Conservation (phyloP, 768 basidiomycete species). For the Podaxis sp. region DNA sequence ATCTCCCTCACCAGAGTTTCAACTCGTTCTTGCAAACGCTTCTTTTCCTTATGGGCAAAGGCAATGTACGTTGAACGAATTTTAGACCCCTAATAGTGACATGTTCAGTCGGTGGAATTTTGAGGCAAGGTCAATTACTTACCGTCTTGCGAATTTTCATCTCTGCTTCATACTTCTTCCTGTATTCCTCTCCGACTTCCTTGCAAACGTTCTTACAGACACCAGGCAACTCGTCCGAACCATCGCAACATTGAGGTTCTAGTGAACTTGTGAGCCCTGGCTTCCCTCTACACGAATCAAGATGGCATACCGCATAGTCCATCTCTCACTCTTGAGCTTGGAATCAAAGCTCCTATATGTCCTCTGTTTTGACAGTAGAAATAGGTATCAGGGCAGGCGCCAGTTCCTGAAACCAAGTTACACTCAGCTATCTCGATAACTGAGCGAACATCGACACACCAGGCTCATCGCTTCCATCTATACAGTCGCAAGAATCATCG, state of each 20-base stretch:
- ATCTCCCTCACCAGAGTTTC: slow-evolving; percentile 59
- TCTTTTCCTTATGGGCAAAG: slow-evolving; percentile 88
- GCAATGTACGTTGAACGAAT: slow-evolving; percentile 86
- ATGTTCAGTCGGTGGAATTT: neutral
- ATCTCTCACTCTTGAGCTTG: slow-evolving; percentile 84
- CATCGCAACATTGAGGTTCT: slow-evolving; percentile 96
- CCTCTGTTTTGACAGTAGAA: slow-evolving; percentile 91
- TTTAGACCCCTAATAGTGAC: slow-evolving; percentile 71
- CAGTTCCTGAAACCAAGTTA: slow-evolving; percentile 56
- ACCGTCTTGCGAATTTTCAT: slow-evolving; percentile 81
- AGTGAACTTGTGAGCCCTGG: slow-evolving; percentile 18
- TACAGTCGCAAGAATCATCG: slow-evolving; percentile 94
- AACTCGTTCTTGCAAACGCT: slow-evolving; percentile 68
- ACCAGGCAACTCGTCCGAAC: slow-evolving; percentile 86
- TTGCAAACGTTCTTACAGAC: slow-evolving; percentile 78
- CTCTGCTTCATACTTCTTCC: slow-evolving; percentile 70
- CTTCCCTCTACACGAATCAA: neutral
- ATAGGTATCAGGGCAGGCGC: slow-evolving; percentile 71
- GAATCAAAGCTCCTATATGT: slow-evolving; percentile 79
- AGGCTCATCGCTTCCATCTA: slow-evolving; percentile 94
- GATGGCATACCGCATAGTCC: slow-evolving; percentile 81
- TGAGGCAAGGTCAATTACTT: slow-evolving; percentile 23
- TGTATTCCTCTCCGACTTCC: slow-evolving; percentile 69
- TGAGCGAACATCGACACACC: slow-evolving; percentile 43
- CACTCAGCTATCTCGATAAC: neutral